Conservation (phyloP, 2,329 filamentous ascomycete genomes). For the Camillea tinctor region DNA sequence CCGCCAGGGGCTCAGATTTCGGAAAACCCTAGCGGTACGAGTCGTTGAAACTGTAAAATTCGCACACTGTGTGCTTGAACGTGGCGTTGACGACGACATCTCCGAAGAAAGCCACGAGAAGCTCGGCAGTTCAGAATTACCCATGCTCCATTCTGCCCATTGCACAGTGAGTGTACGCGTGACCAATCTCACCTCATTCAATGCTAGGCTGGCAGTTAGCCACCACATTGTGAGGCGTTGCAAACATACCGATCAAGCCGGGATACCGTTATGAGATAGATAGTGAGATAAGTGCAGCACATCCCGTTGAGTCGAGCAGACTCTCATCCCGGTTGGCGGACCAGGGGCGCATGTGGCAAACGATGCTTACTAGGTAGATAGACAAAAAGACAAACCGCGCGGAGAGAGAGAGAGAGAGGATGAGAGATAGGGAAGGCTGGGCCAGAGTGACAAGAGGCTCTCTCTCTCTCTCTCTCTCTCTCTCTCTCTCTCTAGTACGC, state of each 20-base stretch:
- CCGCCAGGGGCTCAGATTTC: background rate
- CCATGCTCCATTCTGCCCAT: too few relatives aligned
- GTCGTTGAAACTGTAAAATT: background rate
- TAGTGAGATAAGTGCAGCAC: background rate
- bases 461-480: too few relatives aligned
- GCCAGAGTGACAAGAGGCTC: constrained; percentile 4
- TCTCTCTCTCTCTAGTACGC: background rate
- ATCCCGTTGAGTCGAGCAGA: background rate
- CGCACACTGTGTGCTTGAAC: background rate
- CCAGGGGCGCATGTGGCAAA: constrained; percentile 17
- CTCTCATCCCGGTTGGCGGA: background rate
- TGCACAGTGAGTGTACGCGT: background rate
- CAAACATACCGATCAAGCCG: background rate
- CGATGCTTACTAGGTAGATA: constrained; percentile 25
- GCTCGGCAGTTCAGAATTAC: background rate
- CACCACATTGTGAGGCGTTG: background rate
- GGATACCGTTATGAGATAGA: background rate
- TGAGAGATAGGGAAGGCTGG: too few relatives aligned
- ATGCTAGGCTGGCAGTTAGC: background rate
- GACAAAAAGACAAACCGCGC: constrained; percentile 26
- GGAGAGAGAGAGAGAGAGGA: too few relatives aligned
- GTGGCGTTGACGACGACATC: background rate
- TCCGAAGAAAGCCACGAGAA: background rate
- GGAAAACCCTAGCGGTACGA: background rate
- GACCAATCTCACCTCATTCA: background rate